Percentiles rank a stretch among this genome's conserved stretches.
Conservation (phyloP, 1,284 basidiomycete genomes). For the Grifola frondosa region DNA sequence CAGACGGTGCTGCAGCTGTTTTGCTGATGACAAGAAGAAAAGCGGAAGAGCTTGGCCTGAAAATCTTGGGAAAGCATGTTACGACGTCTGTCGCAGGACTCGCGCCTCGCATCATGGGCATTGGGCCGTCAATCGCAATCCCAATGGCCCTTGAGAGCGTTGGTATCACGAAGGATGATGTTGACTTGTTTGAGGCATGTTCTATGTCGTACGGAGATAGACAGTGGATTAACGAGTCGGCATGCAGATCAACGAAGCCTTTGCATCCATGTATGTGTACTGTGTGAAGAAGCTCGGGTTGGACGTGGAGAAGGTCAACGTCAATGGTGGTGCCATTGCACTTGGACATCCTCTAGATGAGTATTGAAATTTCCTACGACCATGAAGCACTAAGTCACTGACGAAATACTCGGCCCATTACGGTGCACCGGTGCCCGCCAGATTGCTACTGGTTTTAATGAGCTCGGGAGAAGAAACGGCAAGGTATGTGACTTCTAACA, state of each 20-base stretch:
- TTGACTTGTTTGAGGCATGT: slow-evolving; percentile 78
- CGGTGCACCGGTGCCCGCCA: slow-evolving; percentile 88
- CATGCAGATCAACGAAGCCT: slow-evolving; percentile 85
- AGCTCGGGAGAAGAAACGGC: slow-evolving; percentile 73
- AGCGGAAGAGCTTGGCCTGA: slow-evolving; percentile 77
- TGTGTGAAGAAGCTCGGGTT: slow-evolving; percentile 73
- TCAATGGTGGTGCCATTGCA: slow-evolving; percentile 89
- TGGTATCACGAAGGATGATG: slow-evolving; percentile 68
- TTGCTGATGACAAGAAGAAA: slow-evolving; percentile 85
- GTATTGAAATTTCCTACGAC: slow-evolving; percentile 36
- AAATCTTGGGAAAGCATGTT: slow-evolving; percentile 77
- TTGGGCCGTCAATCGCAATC: slow-evolving; percentile 76
- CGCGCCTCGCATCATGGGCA: slow-evolving; percentile 82
- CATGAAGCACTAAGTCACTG: slow-evolving; percentile 12
- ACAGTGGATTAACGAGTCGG: background rate
- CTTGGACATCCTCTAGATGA: slow-evolving; percentile 85
- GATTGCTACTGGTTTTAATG: slow-evolving; percentile 85
- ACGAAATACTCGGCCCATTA: slow-evolving; percentile 35
- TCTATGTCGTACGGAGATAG: background rate
- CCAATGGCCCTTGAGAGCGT: slow-evolving; percentile 63
- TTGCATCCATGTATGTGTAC: slow-evolving; percentile 87
- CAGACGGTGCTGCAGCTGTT: slow-evolving; percentile 86
- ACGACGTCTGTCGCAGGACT: slow-evolving; percentile 74
- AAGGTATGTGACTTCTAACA: slow-evolving; percentile 51
- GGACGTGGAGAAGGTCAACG: slow-evolving; percentile 76